These are phyloP conservation scores for Cercospora janseana DNA, from an alignment of 2,329 filamentous ascomycete genomes.

Conservation along the genomic window DNA sequence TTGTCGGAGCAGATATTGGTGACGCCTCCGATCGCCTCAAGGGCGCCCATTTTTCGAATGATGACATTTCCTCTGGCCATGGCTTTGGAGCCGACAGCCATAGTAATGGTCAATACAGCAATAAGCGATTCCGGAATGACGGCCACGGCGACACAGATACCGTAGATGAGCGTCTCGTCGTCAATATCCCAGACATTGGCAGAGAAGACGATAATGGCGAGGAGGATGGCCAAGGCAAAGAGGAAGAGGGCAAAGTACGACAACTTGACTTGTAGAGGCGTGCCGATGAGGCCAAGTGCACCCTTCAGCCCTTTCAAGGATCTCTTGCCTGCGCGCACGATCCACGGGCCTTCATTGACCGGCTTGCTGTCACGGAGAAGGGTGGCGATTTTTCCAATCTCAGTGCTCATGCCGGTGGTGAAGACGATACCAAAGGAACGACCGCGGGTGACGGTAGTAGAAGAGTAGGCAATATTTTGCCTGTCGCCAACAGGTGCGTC, in stretches of 20 bases:
- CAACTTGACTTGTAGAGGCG: slow-evolving; percentile 77
- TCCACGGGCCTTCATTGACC: slow-evolving; percentile 19
- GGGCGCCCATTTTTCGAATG: slow-evolving; percentile 61
- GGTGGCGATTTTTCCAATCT: slow-evolving; percentile 64
- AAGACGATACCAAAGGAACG: slow-evolving; percentile 60
- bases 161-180: slow-evolving; percentile 49
- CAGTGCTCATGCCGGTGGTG: slow-evolving; percentile 61
- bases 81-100: slow-evolving; percentile 61
- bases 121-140: slow-evolving; percentile 56
- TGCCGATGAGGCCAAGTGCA: slow-evolving; percentile 56
- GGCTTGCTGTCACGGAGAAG: slow-evolving; percentile 36
- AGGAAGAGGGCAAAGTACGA: slow-evolving; percentile 80
- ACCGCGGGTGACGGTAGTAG: slow-evolving; percentile 62
- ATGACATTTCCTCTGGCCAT: slow-evolving; percentile 65
- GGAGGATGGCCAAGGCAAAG: slow-evolving; percentile 69
- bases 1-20: slow-evolving; percentile 70
- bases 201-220: slow-evolving; percentile 66
- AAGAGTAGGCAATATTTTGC: slow-evolving; percentile 63
- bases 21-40: slow-evolving; percentile 64
- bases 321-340: slow-evolving; percentile 20
- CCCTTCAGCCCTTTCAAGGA: slow-evolving; percentile 56
- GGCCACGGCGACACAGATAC: slow-evolving; percentile 48
- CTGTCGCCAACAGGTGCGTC: slow-evolving; percentile 61
- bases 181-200: slow-evolving; percentile 52
- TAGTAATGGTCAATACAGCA: slow-evolving; percentile 66